phyloP scores from a whole-genome alignment of 768 basidiomycete genomes.

The Epithele typhae region DNA sequence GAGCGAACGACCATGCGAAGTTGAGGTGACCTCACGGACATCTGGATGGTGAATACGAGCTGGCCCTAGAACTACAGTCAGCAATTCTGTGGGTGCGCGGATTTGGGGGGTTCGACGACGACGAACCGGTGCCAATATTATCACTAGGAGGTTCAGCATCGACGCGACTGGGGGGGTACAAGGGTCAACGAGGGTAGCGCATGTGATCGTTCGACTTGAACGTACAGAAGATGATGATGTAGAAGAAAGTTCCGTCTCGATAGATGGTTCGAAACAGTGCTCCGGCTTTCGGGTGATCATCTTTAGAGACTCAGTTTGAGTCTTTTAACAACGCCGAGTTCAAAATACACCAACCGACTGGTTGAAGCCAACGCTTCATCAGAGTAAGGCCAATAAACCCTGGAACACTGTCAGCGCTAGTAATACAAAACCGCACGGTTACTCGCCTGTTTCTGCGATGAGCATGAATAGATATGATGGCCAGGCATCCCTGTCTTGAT shows the following conservation, averaged over 20 bases:
- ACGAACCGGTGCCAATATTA: constrained; percentile 3
- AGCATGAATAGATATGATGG: background rate
- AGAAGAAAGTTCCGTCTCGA: constrained; percentile 5
- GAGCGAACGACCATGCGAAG: background rate
- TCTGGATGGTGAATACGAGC: background rate
- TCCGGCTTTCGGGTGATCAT: background rate
- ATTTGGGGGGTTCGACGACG: background rate
- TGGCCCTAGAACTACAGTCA: background rate
- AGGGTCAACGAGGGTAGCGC: background rate
- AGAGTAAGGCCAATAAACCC: background rate
- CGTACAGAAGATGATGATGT: background rate
- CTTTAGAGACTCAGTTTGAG: background rate
- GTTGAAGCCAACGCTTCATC: background rate
- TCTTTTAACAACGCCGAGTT: background rate
- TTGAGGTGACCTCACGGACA: background rate
- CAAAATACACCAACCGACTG: background rate
- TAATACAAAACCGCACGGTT: background rate
- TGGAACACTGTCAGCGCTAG: background rate
- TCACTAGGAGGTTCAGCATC: constrained; percentile 5
- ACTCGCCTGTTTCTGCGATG: background rate
- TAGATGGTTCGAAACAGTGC: constrained; percentile 2
- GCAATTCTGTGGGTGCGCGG: background rate
- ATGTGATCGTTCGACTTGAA: too few relatives aligned
- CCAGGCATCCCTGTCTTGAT: background rate
- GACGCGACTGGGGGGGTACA: background rate